phyloP scores from a whole-genome alignment of 179 eudicot genomes.

The Gypsophila paniculata region DNA sequence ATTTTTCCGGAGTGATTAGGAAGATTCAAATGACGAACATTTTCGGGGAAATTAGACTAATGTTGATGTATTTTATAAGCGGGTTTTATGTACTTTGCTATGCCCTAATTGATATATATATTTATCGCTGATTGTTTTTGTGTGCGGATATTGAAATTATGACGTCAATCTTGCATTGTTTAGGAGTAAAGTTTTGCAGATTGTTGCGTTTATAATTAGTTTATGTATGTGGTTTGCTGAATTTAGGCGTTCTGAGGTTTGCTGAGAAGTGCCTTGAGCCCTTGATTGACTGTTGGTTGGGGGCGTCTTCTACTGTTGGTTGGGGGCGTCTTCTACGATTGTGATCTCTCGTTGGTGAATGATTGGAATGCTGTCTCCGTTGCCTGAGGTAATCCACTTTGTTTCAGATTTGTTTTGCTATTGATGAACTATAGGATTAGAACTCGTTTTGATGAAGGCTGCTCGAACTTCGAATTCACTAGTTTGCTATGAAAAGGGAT shows the following conservation, averaged over 20 bases:
- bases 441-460: neutral
- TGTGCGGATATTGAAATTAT: neutral
- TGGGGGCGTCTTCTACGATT: neutral
- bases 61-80: neutral
- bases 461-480: neutral
- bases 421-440: neutral
- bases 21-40: neutral
- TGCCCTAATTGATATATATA: neutral
- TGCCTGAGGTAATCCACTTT: neutral
- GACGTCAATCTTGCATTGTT: neutral
- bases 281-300: neutral
- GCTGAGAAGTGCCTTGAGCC: neutral
- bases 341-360: neutral
- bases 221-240: neutral
- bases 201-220: neutral
- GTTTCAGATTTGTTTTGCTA: neutral
- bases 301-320: neutral
- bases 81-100: neutral
- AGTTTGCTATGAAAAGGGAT: neutral
- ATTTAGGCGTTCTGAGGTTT: neutral
- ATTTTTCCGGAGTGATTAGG: no score
- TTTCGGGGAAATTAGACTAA: neutral
- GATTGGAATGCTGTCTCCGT: conserved; percentile 13
- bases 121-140: neutral
- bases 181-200: neutral